Conservation (phyloP, 352 stramenopile genomes). For the Thraustotheca clavata region DNA sequence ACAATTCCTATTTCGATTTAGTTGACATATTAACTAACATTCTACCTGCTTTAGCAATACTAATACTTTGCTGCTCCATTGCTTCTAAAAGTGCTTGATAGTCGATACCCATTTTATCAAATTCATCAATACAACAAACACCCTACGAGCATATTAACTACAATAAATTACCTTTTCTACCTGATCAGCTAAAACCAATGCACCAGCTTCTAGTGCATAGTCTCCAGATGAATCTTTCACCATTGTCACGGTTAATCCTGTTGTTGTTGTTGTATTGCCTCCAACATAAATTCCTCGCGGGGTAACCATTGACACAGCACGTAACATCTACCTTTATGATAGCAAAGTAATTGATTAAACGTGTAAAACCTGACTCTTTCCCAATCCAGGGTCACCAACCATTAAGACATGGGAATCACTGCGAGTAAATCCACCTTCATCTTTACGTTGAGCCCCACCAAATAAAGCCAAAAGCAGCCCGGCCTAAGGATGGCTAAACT, state of each 20-base stretch:
- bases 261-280: slow-evolving; percentile 94
- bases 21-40: neutral
- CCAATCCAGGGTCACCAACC: slow-evolving; percentile 93
- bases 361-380: slow-evolving; percentile 87
- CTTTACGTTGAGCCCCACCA: slow-evolving; percentile 80
- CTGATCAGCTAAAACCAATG: slow-evolving; percentile 90
- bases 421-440: slow-evolving; percentile 67
- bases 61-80: slow-evolving; percentile 99
- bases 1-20: slow-evolving; percentile 85
- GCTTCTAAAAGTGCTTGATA: slow-evolving; percentile 92
- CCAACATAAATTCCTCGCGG: slow-evolving; percentile 95
- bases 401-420: slow-evolving; percentile 94
- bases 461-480: slow-evolving; percentile 94
- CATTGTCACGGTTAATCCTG: slow-evolving; percentile 94
- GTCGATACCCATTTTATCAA: slow-evolving; percentile 95
- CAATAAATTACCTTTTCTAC: neutral
- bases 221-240: slow-evolving; percentile 90
- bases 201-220: slow-evolving; percentile 88
- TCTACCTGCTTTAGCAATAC: slow-evolving; percentile 56
- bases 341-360: neutral
- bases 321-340: slow-evolving; percentile 74
- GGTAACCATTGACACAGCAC: slow-evolving; percentile 84
- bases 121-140: slow-evolving; percentile 97
- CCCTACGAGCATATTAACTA: slow-evolving; percentile 29
- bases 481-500: slow-evolving; percentile 26